Conservation (phyloP, 2,329 filamentous ascomycete genomes). For the Scedosporium dehoogii region DNA sequence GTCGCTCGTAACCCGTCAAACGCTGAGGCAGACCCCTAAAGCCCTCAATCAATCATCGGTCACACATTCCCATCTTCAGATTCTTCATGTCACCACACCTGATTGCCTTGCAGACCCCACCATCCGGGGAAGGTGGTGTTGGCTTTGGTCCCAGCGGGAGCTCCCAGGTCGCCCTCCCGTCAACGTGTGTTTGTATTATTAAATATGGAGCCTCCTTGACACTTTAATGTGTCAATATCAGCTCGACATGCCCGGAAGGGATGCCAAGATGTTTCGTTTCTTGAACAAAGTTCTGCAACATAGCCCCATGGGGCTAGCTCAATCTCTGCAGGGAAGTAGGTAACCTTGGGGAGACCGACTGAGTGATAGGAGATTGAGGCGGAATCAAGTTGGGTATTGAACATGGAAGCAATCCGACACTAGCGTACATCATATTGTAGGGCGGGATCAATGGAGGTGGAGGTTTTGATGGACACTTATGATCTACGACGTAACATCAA, state of each 20-base stretch:
- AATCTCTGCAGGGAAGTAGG: background rate
- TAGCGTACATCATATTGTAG: background rate
- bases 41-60: too few species aligned
- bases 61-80: too few species aligned
- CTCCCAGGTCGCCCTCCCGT: background rate
- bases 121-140: too few species aligned
- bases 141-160: too few species aligned
- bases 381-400: too few species aligned
- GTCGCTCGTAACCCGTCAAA: too few species aligned
- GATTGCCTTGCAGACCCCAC: too few species aligned
- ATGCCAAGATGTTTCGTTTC: background rate
- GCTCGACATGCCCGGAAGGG: background rate
- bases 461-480: background rate
- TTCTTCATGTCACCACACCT: too few species aligned
- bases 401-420: background rate
- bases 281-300: background rate
- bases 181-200: background rate
- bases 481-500: background rate
- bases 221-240: background rate
- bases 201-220: background rate
- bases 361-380: background rate
- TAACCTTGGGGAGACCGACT: background rate
- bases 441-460: background rate
- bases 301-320: background rate
- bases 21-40: too few species aligned